phyloP scores from a whole-genome alignment of 2,329 filamentous ascomycete genomes.

The Venturia aucupariae region DNA sequence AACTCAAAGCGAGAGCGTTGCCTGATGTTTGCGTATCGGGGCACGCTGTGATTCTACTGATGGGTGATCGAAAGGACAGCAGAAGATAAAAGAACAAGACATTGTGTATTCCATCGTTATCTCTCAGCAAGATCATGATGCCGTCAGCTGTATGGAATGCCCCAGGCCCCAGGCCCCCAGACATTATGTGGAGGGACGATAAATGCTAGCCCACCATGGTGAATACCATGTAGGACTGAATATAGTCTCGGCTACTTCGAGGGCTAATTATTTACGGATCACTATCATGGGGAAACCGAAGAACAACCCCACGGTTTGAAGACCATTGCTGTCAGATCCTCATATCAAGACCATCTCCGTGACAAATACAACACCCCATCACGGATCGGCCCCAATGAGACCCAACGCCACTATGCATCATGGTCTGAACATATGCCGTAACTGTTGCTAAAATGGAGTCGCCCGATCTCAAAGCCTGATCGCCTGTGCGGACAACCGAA shows the following conservation, averaged over 20 bases:
- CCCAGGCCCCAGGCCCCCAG: too few species aligned
- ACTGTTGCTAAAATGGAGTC: not conserved
- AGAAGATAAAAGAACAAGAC: too few species aligned
- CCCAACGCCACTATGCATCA: constrained; percentile 3
- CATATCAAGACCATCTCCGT: not conserved
- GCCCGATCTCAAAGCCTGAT: not conserved
- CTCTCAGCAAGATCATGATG: too few species aligned
- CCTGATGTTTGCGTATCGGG: too few species aligned
- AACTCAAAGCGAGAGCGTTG: too few species aligned
- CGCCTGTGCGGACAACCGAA: not conserved
- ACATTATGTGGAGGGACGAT: too few species aligned
- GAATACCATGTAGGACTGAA: not conserved
- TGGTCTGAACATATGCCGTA: not conserved
- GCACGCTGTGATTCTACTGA: too few species aligned
- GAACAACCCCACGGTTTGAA: not conserved
- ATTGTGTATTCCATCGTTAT: too few species aligned
- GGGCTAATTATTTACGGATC: not conserved
- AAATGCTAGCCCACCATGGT: not conserved
- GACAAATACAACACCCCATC: not conserved
- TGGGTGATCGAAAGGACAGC: too few species aligned
- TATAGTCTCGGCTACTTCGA: not conserved
- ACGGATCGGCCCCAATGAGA: not conserved
- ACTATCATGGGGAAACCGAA: not conserved
- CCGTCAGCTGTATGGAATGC: too few species aligned
- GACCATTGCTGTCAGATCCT: not conserved